These are phyloP conservation scores for Amoebophrya sp. DNA, from an alignment of 169 alveolate species.

Conservation along the genomic window DNA sequence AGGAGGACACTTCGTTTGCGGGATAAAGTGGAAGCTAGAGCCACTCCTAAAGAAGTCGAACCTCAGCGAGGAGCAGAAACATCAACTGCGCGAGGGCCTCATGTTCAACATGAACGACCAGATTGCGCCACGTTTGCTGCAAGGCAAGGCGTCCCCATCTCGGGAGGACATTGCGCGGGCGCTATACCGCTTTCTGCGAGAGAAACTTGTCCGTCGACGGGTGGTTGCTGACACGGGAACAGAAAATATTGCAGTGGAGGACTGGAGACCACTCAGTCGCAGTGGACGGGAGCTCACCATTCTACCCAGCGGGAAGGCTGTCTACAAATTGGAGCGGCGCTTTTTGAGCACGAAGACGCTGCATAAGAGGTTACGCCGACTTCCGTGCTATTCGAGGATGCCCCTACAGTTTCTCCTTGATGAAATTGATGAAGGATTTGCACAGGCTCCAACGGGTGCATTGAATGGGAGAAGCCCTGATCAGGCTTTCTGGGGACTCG, in stretches of 20 bases:
- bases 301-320: not conserved
- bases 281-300: not conserved
- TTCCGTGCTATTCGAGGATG: not conserved
- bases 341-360: not conserved
- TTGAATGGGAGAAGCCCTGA: not conserved
- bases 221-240: not conserved
- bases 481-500: not conserved
- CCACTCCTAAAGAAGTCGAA: not conserved
- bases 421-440: not conserved
- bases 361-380: not conserved
- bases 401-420: not conserved
- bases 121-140: not conserved
- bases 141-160: not conserved
- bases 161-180: not conserved
- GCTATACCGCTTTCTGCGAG: not conserved
- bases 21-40: not conserved
- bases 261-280: not conserved
- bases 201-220: not conserved
- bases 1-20: not conserved
- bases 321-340: not conserved
- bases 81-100: not conserved
- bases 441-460: not conserved
- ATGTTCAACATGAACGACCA: not conserved
- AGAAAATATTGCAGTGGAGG: not conserved
- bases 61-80: not conserved